phyloP scores from a whole-genome alignment of 768 basidiomycete species.

The Paxillus rubicundulus region DNA sequence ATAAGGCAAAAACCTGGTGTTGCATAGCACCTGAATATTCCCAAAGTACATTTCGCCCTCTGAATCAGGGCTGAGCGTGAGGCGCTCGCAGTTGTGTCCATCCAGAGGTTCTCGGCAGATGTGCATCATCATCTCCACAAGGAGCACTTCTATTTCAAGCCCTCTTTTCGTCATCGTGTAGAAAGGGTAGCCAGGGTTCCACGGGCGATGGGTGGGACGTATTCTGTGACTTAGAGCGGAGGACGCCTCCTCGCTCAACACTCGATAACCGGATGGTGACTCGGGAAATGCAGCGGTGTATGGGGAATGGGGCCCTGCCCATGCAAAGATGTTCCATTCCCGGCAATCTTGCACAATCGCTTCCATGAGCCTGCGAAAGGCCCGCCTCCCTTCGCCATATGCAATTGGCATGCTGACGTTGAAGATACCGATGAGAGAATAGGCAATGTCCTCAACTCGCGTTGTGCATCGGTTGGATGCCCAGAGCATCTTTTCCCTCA shows the following conservation, averaged over 20 bases:
- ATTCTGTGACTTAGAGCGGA: background rate
- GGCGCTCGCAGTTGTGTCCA: slow-evolving; percentile 9
- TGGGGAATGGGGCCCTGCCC: slow-evolving; percentile 21
- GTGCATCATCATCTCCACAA: slow-evolving; percentile 24
- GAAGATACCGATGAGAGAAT: slow-evolving; percentile 26
- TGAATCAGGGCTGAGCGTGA: slow-evolving; percentile 13
- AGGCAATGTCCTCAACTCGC: slow-evolving; percentile 24
- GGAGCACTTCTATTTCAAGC: slow-evolving; percentile 16
- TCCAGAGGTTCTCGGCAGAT: slow-evolving; percentile 11
- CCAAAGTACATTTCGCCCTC: slow-evolving; percentile 15
- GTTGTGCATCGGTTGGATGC: slow-evolving; percentile 25
- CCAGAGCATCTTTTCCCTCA: slow-evolving; percentile 24
- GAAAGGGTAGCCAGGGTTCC: slow-evolving; percentile 19
- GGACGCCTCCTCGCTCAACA: background rate
- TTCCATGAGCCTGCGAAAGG: slow-evolving; percentile 27
- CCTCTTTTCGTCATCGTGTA: slow-evolving; percentile 24
- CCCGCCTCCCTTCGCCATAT: slow-evolving; percentile 25
- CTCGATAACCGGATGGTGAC: slow-evolving; percentile 18
- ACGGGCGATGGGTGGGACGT: slow-evolving; percentile 5
- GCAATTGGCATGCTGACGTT: slow-evolving; percentile 21
- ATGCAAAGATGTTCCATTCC: slow-evolving; percentile 21
- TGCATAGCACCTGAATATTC: slow-evolving; percentile 13
- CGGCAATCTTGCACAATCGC: slow-evolving; percentile 16
- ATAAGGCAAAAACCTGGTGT: slow-evolving; percentile 18
- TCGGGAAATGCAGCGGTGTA: slow-evolving; percentile 17